These are phyloP conservation scores for Chytriomyces sp. DNA, from an alignment of 192 early-diverging fungal genomes.

Conservation along the genomic window DNA sequence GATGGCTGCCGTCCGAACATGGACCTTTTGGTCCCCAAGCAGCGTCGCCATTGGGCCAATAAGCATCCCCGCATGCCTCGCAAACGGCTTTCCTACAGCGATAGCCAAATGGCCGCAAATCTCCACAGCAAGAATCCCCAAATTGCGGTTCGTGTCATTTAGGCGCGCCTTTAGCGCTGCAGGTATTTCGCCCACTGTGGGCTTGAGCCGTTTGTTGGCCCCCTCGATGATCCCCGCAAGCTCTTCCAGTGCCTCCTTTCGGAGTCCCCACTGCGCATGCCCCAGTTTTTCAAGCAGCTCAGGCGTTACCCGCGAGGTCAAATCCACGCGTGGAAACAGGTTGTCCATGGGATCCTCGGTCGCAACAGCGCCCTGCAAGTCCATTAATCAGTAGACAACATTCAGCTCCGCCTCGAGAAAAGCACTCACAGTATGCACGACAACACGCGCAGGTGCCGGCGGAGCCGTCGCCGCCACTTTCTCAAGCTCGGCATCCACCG, in stretches of 20 bases:
- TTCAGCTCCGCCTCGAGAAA: neutral
- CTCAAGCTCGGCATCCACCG: slow-evolving; percentile 91
- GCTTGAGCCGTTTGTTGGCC: slow-evolving; percentile 81
- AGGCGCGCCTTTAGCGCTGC: slow-evolving; percentile 81
- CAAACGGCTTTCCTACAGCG: slow-evolving; percentile 87
- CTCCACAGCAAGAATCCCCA: slow-evolving; percentile 80
- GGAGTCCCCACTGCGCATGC: slow-evolving; percentile 89
- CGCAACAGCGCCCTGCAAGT: slow-evolving; percentile 26
- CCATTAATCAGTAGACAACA: neutral
- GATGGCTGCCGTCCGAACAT: slow-evolving; percentile 77
- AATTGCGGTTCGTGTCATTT: slow-evolving; percentile 88
- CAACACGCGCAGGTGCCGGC: slow-evolving; percentile 61
- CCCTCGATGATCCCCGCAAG: slow-evolving; percentile 72
- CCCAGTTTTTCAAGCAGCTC: slow-evolving; percentile 67
- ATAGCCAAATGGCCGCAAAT: slow-evolving; percentile 73
- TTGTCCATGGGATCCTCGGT: slow-evolving; percentile 72
- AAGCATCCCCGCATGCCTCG: slow-evolving; percentile 70
- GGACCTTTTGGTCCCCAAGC: slow-evolving; percentile 88
- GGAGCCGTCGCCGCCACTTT: slow-evolving; percentile 74
- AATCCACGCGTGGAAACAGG: slow-evolving; percentile 86
- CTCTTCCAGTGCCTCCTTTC: slow-evolving; percentile 90
- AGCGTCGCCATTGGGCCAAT: slow-evolving; percentile 70
- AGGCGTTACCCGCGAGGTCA: slow-evolving; percentile 63
- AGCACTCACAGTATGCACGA: slow-evolving; percentile 6
- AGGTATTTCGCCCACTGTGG: slow-evolving; percentile 75